Evolutionary conservation across 2,329 filamentous ascomycete genomes (phyloP).

Genomic region (Talaromyces sp.): DNA sequence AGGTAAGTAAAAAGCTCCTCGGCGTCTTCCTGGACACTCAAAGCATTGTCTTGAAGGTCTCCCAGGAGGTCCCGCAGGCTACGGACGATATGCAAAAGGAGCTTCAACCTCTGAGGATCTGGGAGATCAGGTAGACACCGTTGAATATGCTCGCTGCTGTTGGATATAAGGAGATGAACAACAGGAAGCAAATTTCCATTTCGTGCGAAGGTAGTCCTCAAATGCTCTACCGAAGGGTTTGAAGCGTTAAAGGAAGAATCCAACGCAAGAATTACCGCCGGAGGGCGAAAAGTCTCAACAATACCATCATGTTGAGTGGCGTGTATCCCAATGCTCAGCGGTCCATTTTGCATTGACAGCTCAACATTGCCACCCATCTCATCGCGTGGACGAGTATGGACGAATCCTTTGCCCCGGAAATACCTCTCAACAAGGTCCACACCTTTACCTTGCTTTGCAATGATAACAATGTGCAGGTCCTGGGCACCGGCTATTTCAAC

Average conservation of each 20-base stretch:
- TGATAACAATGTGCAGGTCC: slow-evolving; percentile 36
- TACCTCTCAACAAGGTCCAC: slow-evolving; percentile 38
- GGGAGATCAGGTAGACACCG: slow-evolving; percentile 35
- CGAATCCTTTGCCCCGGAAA: slow-evolving; percentile 35
- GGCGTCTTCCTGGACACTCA: slow-evolving; percentile 35
- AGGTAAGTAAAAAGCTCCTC: slow-evolving; percentile 31
- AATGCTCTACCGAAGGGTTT: slow-evolving; percentile 33
- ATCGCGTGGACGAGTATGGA: slow-evolving; percentile 22
- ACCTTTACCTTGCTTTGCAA: slow-evolving; percentile 29
- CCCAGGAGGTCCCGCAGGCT: slow-evolving; percentile 31
- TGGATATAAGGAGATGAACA: slow-evolving; percentile 40
- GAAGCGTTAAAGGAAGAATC: slow-evolving; percentile 38
- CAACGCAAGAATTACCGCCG: slow-evolving; percentile 38
- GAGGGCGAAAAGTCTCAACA: slow-evolving; percentile 27
- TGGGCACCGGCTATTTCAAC: slow-evolving; percentile 28
- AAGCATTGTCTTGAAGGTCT: slow-evolving; percentile 37
- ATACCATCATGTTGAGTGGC: slow-evolving; percentile 24
- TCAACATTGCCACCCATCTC: slow-evolving; percentile 29
- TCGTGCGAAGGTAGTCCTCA: slow-evolving; percentile 31
- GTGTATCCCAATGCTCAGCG: slow-evolving; percentile 32
- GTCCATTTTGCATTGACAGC: slow-evolving; percentile 30
- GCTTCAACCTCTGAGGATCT: slow-evolving; percentile 26
- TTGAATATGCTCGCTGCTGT: slow-evolving; percentile 42
- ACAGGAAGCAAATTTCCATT: slow-evolving; percentile 35
- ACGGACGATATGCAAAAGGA: slow-evolving; percentile 29